Base-by-base conservation (phyloP, 1,284 basidiomycete species). In the Ustilago esculenta region DNA sequence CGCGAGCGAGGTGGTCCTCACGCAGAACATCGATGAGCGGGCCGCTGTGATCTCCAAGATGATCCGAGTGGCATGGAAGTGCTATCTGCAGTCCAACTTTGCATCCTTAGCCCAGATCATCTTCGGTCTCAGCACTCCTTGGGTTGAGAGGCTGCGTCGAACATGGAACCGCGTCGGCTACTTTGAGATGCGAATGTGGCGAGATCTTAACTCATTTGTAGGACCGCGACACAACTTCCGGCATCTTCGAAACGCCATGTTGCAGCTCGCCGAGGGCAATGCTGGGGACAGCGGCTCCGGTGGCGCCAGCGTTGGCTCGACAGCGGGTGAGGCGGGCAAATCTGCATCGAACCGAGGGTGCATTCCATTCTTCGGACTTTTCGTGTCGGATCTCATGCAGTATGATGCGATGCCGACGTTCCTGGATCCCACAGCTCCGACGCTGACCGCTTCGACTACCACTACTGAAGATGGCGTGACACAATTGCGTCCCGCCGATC, bases 11-110 rank as follows among this genome's bases (percentile, higher is more conserved):
- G 86, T 93, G 53, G 80, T 84, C 0, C 72, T 83, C 4, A 84
- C 83, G 20, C 73, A 73, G 18, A 77, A 72, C 49, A 40, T 81
- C 24, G 77, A 84, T 51, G 89, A 92, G 63, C 86, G 93, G 17
- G 87, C 86, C 15, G 77, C 85, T 37, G 83, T 94, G 24, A 86
- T 92, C 51, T 85, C 85, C 61, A 94, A 93, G 83, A 89, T 94
- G 77, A 90, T 95, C 71, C 88, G 91, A 27, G 85, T 95, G 60
- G 92, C 92, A 40, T 92, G 90, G 92, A 92, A 92, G 88, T 89
- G 90, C 51, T 95, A 93, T 80, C 84, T 85, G 37, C 84, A 89
- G 68, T 89, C 87, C 78, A 94, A 90, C 84, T 92, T 91, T 83
- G 88, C 89, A 64, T 89, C 90, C 1, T 80, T 94, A 40, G 88